Base-by-base conservation (phyloP, 805 yeast species). In the Ascoidea rubescens region DNA sequence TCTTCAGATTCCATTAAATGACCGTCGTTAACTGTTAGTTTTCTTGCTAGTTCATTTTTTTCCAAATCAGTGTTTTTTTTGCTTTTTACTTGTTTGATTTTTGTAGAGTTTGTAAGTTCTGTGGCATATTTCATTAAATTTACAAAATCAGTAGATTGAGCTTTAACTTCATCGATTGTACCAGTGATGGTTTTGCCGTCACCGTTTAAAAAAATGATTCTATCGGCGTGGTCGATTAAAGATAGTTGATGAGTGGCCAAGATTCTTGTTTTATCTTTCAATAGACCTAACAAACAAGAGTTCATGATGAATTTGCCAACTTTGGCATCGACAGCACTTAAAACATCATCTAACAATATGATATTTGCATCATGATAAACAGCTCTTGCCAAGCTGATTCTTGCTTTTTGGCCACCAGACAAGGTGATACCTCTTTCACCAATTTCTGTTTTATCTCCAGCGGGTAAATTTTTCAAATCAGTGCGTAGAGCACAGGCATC, bases 181-280 rank as follows among this genome's bases (percentile, higher is more conserved):
- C 84, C 89, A 17, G 71, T 59, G 50, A 68, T 71, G 16, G 78
- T 65, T 0, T 74, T 59, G 1, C 87, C 85, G 56, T 75, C 78
- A 8, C 50, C 48, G 54, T 73, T 71, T 59, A 84, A 64, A 56
- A 79, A 84, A 4, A 85, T 68, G 44, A 84, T 69, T 46, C 78
- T 68, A 62, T 82, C 84, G 8, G 89, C 89, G 49, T 73, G 64
- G 14, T 73, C 71, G 53, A 84, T 73, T 55, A 84, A 70, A 42
- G 83, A 75, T 54, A 85, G 69, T 63, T 85, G 90, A 63, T 84
- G 93, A 0, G 93, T 85, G 3, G 89, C 88, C 63, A 84, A 70
- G 32, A 85, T 58, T 55, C 88, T 70, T 1, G 91, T 85, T 57
- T 72, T 75, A 12, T 66, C 65, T 48, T 64, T 65, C 55, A 84